Conservation (phyloP, 2,329 filamentous ascomycete species). For the Verticillium tricorpus region DNA sequence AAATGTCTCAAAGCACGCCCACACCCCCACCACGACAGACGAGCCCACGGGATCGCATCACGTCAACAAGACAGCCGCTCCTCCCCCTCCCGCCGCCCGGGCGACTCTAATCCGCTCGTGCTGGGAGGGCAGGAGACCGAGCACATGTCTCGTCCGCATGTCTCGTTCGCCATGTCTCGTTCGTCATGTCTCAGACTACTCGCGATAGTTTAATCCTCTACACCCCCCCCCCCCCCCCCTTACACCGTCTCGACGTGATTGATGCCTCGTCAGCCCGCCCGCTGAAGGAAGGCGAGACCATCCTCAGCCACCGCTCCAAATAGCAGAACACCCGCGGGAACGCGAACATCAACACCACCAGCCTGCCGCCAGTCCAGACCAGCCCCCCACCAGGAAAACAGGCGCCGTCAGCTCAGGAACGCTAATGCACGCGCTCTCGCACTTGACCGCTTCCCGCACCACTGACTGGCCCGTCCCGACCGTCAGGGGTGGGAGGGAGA, state of each 20-base stretch:
- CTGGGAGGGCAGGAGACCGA: not conserved
- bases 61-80: not conserved
- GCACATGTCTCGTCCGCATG: not conserved
- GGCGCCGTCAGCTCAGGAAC: not conserved
- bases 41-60: conserved; percentile 5
- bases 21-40: not conserved
- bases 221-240: too few relatives aligned
- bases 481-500: not conserved
- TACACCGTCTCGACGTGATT: too few relatives aligned
- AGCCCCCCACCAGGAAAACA: too few relatives aligned
- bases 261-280: too few relatives aligned
- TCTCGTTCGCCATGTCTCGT: too few relatives aligned
- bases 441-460: not conserved
- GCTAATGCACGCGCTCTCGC: not conserved
- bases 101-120: not conserved
- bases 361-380: too few relatives aligned
- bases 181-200: too few relatives aligned
- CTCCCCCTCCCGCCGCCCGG: conserved; percentile 2
- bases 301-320: too few relatives aligned
- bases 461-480: not conserved
- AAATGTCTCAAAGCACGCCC: not conserved
- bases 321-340: too few relatives aligned
- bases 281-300: too few relatives aligned
- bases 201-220: too few relatives aligned
- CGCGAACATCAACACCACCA: too few relatives aligned